Evolutionary conservation across 1,284 basidiomycete species (phyloP).

Genomic region (Somion occarium): DNA sequence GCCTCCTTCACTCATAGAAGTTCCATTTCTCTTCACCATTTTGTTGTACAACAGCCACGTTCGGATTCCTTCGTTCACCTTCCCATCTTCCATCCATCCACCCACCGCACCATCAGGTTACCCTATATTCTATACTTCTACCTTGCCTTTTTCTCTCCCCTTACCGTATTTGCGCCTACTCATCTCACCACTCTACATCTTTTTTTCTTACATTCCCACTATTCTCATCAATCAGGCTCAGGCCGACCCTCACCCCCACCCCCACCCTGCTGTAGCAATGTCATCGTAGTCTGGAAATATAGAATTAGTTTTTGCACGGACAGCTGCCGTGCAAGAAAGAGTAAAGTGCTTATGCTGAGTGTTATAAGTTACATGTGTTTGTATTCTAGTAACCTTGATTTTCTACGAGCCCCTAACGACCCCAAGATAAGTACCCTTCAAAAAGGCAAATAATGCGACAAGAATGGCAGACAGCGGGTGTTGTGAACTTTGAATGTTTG

Average conservation of each 20-base stretch:
- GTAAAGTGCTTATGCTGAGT: neutral
- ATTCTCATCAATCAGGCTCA: too few relatives aligned
- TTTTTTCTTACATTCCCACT: too few relatives aligned
- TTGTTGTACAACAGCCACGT: neutral
- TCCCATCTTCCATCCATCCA: neutral
- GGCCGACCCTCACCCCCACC: neutral
- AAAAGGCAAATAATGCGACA: neutral
- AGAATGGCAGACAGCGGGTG: neutral
- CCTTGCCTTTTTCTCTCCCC: too few relatives aligned
- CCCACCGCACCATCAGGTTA: too few relatives aligned
- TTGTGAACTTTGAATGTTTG: neutral
- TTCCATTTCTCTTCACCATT: slow-evolving; percentile 1
- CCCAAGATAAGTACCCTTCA: neutral
- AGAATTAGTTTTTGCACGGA: neutral
- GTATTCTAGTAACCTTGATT: neutral
- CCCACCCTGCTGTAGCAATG: neutral
- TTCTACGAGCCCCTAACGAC: neutral
- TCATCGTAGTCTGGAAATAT: neutral
- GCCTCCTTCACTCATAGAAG: neutral
- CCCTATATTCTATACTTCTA: too few relatives aligned
- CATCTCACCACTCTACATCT: too few relatives aligned
- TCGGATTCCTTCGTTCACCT: neutral
- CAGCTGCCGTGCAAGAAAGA: neutral
- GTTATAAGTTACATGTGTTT: neutral
- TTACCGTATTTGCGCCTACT: too few relatives aligned